Percentiles rank a stretch among this genome's conserved stretches.
Evolutionary conservation across 352 stramenopile species (phyloP).

Genomic region (Phytophthora fragariae): DNA sequence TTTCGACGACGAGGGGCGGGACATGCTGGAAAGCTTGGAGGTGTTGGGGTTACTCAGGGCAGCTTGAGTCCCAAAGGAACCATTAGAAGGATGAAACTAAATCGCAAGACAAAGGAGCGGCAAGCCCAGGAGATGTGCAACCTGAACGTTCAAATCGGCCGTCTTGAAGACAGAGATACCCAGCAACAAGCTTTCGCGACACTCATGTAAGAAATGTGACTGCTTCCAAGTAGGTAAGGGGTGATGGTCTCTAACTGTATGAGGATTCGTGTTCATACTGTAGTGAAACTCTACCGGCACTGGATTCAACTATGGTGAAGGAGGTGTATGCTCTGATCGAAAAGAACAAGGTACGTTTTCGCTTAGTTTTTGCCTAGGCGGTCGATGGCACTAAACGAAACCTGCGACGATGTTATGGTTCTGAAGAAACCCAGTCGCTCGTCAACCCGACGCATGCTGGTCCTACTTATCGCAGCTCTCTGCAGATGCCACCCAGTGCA

Average conservation of each 20-base stretch:
- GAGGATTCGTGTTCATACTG: neutral
- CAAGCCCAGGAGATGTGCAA: constrained; percentile 43
- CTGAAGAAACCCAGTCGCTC: constrained; percentile 49
- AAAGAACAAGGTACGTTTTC: constrained; percentile 60
- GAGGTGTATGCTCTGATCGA: constrained; percentile 60
- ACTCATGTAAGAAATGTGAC: constrained; percentile 45
- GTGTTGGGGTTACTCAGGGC: neutral
- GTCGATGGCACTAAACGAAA: constrained; percentile 8
- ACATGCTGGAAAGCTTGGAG: constrained; percentile 10
- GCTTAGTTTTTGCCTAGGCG: neutral
- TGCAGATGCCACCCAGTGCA: constrained; percentile 55
- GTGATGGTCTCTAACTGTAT: neutral
- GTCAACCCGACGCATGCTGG: constrained; percentile 66
- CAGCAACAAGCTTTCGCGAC: constrained; percentile 66
- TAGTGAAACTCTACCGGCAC: constrained; percentile 48
- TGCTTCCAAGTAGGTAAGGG: neutral
- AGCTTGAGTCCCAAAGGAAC: constrained; percentile 40
- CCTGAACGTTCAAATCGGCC: constrained; percentile 57
- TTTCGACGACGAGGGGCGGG: constrained; percentile 19
- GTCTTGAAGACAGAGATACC: constrained; percentile 72
- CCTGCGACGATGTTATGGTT: neutral
- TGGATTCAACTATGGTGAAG: constrained; percentile 46
- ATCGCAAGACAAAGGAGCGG: constrained; percentile 55
- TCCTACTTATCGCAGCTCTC: constrained; percentile 62
- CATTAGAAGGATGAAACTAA: constrained; percentile 54